Percentiles rank a stretch among this genome's conserved stretches.
These are phyloP conservation scores for Hemerocallis citrina DNA, from an alignment of 106 monocot genomes.

Conservation along the genomic window DNA sequence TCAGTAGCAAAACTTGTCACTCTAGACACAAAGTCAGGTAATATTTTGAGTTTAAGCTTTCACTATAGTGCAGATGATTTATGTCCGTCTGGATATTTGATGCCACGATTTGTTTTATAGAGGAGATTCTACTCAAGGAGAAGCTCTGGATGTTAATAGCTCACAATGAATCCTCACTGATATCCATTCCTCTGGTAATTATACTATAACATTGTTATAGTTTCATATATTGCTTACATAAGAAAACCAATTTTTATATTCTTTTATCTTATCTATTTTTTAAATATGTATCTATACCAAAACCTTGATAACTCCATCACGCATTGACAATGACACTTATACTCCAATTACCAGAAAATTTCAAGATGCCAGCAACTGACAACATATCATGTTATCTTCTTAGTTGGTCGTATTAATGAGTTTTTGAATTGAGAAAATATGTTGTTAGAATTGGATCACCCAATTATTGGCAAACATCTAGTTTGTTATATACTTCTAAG, in stretches of 20 bases:
- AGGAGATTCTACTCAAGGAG: slow-evolving; percentile 67
- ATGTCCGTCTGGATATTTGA: neutral
- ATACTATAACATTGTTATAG: neutral
- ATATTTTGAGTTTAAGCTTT: neutral
- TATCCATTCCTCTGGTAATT: slow-evolving; percentile 57
- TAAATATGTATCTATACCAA: too few species aligned
- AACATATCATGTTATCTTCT: slow-evolving; percentile 4
- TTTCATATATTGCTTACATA: too few species aligned
- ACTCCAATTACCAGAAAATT: neutral
- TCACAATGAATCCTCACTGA: slow-evolving; percentile 72
- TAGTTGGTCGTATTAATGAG: neutral
- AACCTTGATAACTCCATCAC: neutral
- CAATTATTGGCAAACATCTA: neutral
- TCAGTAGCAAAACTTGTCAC: slow-evolving; percentile 48
- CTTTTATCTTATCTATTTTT: too few species aligned
- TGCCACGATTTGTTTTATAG: slow-evolving; percentile 23
- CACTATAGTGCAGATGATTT: neutral
- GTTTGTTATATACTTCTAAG: neutral
- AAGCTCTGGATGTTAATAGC: slow-evolving; percentile 78
- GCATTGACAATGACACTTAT: neutral
- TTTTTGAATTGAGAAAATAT: neutral
- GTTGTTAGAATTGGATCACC: neutral
- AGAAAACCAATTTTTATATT: too few species aligned
- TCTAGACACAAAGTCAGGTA: slow-evolving; percentile 74
- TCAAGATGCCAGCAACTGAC: neutral